Conservation (phyloP, 2,329 filamentous ascomycete species). For the Hirsutella rhossiliensis region DNA sequence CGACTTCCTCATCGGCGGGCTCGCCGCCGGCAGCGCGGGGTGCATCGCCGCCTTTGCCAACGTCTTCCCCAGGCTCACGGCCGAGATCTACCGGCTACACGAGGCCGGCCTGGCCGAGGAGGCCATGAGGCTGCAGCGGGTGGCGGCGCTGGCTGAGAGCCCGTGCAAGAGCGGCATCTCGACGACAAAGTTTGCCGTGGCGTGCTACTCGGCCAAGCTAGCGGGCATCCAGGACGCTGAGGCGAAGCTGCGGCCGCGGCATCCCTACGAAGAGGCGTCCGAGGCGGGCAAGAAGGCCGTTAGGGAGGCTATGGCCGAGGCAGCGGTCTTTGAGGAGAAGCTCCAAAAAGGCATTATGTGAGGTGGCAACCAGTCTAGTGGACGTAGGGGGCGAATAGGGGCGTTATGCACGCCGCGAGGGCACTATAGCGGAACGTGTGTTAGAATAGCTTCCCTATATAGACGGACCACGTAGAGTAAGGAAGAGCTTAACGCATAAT, state of each 20-base stretch:
- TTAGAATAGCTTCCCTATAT: no score
- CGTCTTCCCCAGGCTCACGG: neutral
- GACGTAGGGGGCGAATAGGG: no score
- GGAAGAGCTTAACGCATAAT: no score
- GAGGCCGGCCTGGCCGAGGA: neutral
- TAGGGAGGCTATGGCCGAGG: conserved; percentile 1
- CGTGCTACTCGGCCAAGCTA: conserved; percentile 3
- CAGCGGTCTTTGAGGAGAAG: conserved; percentile 1
- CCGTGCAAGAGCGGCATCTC: conserved; percentile 7
- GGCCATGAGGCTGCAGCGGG: conserved; percentile 3
- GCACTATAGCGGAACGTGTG: no score
- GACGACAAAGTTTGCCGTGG: conserved; percentile 4
- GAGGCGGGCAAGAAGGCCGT: conserved; percentile 1
- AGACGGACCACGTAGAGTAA: no score
- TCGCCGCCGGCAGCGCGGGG: neutral
- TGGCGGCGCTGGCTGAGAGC: conserved; percentile 7
- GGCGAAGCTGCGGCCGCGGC: conserved; percentile 5
- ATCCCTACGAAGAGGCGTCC: conserved; percentile 6
- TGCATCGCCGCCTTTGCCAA: neutral
- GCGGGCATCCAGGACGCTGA: conserved; percentile 6
- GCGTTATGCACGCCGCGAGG: no score
- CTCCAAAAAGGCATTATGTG: neutral
- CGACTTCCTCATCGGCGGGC: neutral
- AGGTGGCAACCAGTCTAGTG: no score
- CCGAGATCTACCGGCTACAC: conserved; percentile 4